Base-by-base conservation (phyloP, 2,329 filamentous ascomycete genomes). In the Colletotrichum phormii region DNA sequence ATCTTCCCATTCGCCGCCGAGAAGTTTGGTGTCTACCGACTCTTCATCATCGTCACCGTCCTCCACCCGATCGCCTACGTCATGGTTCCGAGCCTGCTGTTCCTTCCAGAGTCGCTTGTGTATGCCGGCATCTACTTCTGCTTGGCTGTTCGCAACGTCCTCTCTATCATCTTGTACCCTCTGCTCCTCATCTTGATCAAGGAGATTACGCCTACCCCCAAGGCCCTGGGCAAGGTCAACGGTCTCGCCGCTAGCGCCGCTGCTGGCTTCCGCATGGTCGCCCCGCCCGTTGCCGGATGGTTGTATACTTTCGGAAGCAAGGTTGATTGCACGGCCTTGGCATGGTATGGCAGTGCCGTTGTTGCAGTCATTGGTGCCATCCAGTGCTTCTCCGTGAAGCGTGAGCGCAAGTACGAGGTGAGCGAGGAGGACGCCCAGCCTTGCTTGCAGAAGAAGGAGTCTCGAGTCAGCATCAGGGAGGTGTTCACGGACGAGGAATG, bases 111-210 rank as follows among this genome's bases (percentile, higher is more conserved):
- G 64, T 79, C 80, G 26, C 74, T 86, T 57, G 78, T 92, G 18
- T 89, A 86, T 75, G 82, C 87, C 0, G 89, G 87, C 64, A 90
- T 93, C 72, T 93, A 92, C 79, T 71, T 82, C 63, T 89, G 87
- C 76, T 82, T 91, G 68, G 81, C 87, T 0, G 78, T 92, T 51
- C 87, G 90, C 65, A 92, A 92, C 76, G 77, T 91, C 15, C 83
- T 91, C 49, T 88, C 88, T 58, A 92, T 92, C 77, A 85, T 91
- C 66, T 84, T 91, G n/a, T 93, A 92, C 77, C 91, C 91, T 2
- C 84, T 92, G 5, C 85, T 93, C 49, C 84, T 93, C 57, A 93
- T 93, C 76, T 84, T 92, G 37, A 88, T 93, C 84, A 93, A 93
- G 81, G 89, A 92, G 77, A 89, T 90, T 1, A 91, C 89, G 0